Base-by-base conservation (phyloP, 2,329 filamentous ascomycete species). In the Penicillium paneum region DNA sequence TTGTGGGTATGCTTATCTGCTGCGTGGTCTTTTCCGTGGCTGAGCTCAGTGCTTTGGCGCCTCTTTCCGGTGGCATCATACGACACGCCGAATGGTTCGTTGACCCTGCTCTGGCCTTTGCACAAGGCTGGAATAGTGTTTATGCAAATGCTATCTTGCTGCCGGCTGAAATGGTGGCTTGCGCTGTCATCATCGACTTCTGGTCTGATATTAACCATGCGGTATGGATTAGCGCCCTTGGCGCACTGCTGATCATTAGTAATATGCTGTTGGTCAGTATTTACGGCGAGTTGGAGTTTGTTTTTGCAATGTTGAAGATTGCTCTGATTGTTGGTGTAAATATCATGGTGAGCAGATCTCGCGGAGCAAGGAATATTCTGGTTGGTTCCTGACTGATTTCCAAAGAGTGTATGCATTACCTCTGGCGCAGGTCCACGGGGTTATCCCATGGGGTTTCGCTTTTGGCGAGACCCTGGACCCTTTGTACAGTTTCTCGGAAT, bases 281-380 rank as follows among this genome's bases (percentile, higher is more conserved):
- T 3, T 74, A 74, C 50, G 73, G 72, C 5, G 81, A 85, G 68
- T 74, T 85, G 47, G 79, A 81, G 62, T 81, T 79, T 58, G 68
- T 71, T n/a, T 81, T 81, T 57, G 76, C 78, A 2, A 63, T 78
- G 19, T 71, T 83, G 58, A 83, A 85, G 67, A 80, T 87, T 56
- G 67, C 81, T 15, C 74, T 87, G 32, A 79, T 87, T 40, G 67
- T 87, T 55, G 81, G 81, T 49, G 74, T 88, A 54, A 82, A 84
- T 62, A 77, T 85, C 51, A 79, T 85, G 57, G 81, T 82, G 8
- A 42, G 28, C 15, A 34, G 5, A 6, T 49, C 11, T 17, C 12
- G 4, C 35, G 2, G 19, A 31, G 21, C 21, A 35, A 34, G 6
- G 5, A n/a, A 35, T 13, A 5, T 8, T 17, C 31, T 24, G 15